Conservation (phyloP, 108 stramenopile genomes). For the Schizochytrium sp. region DNA sequence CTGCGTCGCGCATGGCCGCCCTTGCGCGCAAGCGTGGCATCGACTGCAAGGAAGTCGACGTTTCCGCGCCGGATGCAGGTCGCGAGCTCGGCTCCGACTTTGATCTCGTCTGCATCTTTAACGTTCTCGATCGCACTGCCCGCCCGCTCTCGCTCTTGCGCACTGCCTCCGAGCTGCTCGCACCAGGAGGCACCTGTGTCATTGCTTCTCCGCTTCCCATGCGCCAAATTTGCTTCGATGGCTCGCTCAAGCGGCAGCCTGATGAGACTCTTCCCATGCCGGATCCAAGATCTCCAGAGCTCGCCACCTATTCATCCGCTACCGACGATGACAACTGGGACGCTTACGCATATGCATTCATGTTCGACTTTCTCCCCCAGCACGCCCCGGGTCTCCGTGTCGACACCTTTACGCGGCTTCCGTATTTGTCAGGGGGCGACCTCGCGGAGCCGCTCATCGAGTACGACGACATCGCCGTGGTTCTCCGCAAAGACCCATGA, state of each 20-base stretch:
- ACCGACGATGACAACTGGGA: not conserved
- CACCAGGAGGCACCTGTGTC: not conserved
- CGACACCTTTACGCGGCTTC: not conserved
- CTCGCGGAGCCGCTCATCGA: not conserved
- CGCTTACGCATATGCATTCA: not conserved
- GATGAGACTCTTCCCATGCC: not conserved
- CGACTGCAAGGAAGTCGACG: not conserved
- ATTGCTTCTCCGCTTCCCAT: conserved; percentile 1
- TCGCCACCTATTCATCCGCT: not conserved
- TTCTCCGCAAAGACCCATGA: not conserved
- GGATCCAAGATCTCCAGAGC: not conserved
- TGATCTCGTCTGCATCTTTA: not conserved
- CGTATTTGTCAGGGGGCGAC: not conserved
- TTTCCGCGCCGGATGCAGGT: not conserved
- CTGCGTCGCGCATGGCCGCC: not conserved
- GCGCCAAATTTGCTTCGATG: not conserved
- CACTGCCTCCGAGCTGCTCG: not conserved
- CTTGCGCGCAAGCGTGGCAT: not conserved
- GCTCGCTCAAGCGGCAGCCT: not conserved
- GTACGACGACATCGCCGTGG: conserved; percentile 6
- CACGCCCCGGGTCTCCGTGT: not conserved
- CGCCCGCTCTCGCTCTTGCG: not conserved
- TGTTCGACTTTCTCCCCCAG: not conserved
- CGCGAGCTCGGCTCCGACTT: not conserved
- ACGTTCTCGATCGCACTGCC: not conserved